Evolutionary conservation across 176 grass and related monocot genomes (phyloP).

Genomic region (Eragrostis nindensis): DNA sequence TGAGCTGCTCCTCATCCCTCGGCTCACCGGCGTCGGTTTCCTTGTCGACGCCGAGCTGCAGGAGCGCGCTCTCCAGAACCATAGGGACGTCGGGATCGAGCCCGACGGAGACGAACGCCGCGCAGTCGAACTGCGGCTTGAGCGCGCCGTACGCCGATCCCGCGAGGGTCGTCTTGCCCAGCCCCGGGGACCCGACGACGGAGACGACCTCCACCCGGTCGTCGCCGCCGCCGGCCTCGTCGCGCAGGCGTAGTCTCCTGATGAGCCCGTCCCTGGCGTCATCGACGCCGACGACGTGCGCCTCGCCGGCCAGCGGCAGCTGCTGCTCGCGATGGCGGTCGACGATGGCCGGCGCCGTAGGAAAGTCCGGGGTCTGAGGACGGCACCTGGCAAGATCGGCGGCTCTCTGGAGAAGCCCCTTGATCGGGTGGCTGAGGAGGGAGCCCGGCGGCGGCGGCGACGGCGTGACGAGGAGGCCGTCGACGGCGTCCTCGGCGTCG

Average conservation of each 20-base stretch:
- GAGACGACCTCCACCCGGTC: not conserved
- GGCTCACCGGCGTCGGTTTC: not conserved
- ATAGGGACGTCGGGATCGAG: not conserved
- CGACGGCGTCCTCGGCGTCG: not conserved
- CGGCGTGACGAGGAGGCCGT: not conserved
- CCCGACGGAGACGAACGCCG: not conserved
- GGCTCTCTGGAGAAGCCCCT: not conserved
- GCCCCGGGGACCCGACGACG: not conserved
- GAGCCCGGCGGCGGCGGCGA: not conserved
- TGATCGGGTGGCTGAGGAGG: not conserved
- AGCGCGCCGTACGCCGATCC: not conserved
- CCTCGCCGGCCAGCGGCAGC: not conserved
- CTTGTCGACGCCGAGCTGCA: not conserved
- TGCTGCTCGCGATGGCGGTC: not conserved
- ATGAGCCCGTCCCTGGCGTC: not conserved
- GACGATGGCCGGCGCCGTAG: not conserved
- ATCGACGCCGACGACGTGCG: not conserved
- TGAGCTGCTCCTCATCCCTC: not conserved
- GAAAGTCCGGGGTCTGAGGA: not conserved
- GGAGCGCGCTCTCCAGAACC: not conserved
- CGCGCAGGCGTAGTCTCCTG: conserved; percentile 3
- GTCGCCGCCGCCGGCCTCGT: not conserved
- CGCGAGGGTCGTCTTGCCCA: conserved; percentile 11
- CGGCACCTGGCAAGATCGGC: not conserved
- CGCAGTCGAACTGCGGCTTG: not conserved